Base-by-base conservation (phyloP, 1,139 yeast genomes). In the Kodamaea fungicola region DNA sequence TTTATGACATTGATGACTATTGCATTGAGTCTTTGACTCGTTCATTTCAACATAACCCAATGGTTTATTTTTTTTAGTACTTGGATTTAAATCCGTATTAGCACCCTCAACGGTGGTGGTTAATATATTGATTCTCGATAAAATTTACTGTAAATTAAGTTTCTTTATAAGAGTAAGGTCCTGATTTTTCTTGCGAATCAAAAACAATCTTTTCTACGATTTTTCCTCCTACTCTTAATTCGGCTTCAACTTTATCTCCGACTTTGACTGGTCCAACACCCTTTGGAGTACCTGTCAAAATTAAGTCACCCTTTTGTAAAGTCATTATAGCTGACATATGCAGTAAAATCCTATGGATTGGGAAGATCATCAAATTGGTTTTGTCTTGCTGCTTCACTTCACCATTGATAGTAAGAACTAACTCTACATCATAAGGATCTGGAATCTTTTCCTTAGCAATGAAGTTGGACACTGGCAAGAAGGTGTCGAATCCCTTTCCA, bases 401-500 rank as follows among this genome's bases (percentile, higher is more conserved):
- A 8, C 85, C 92, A 57, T 92, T 90, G 46, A 92, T 80, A 10
- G 69, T 66, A 43, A 94, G 76, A 36, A 67, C 65, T 56, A 92
- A 71, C 40, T 75, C 75, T 8, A 80, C 90, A 35, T 82, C 73
- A 53, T 86, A 80, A 2, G 95, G 94, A 50, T 86, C 88, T 3
- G 83, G 74, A 42, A 89, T 78, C 45, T 71, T 60, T 2, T 59
- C 61, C 54, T 84, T 84, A 8, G 90, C 76, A 41, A 92, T 82
- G 49, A 80, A 78, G 22, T 68, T 62, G 7, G 95, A 82, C 16
- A 92, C 62, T 2, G 98, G 98, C 56, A 87, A 71, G 59, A 92
- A 92, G 0, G 98, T 92, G 57, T 92, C 98, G 57, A 89, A 92
- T 0, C 98, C 98, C 60, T 92, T 94, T 28, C 94, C 96, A 49